A percentile compares a stretch with the other conserved stretches of the same genome.
Evolutionary conservation across 2,329 filamentous ascomycete species (phyloP).

Genomic region (Colletotrichum tropicicola): DNA sequence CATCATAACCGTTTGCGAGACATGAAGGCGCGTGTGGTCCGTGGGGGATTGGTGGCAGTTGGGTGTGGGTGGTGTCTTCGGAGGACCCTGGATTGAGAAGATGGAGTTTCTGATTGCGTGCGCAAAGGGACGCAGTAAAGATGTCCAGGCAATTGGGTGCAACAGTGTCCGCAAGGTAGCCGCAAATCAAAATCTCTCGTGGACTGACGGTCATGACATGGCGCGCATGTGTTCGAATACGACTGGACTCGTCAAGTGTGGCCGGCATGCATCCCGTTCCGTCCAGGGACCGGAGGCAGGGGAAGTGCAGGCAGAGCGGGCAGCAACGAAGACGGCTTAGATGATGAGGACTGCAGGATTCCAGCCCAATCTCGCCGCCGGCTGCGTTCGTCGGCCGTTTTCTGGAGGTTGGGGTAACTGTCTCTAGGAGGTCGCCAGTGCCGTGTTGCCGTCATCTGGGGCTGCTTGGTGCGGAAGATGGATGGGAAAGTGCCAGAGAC

Average conservation of each 20-base stretch:
- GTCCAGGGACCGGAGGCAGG: constrained; percentile 5
- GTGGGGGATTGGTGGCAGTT: constrained; percentile 2
- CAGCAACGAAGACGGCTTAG: constrained; percentile 23
- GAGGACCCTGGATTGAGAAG: constrained; percentile 8
- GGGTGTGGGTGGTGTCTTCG: neutral
- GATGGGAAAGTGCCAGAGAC: neutral
- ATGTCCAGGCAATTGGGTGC: neutral
- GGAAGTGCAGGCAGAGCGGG: neutral
- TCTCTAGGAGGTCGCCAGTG: too few species aligned
- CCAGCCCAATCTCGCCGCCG: constrained; percentile 21
- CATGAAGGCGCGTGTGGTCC: constrained; percentile 15
- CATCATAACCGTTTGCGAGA: constrained; percentile 34
- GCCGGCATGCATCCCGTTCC: constrained; percentile 23
- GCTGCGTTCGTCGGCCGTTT: constrained; percentile 10
- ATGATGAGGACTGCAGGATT: constrained; percentile 15
- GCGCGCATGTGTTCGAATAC: constrained; percentile 29
- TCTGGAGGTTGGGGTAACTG: neutral
- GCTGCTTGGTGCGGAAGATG: too few species aligned
- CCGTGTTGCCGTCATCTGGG: neutral
- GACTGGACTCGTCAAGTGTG: constrained; percentile 34
- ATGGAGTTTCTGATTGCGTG: constrained; percentile 3
- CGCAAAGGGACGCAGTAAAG: too few species aligned
- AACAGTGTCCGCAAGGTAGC: neutral
- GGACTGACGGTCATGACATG: constrained; percentile 19
- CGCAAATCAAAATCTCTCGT: constrained; percentile 17